These are phyloP conservation scores for Gnaphalium uliginosum DNA, from an alignment of 129 eudicot species.

Conservation along the genomic window DNA sequence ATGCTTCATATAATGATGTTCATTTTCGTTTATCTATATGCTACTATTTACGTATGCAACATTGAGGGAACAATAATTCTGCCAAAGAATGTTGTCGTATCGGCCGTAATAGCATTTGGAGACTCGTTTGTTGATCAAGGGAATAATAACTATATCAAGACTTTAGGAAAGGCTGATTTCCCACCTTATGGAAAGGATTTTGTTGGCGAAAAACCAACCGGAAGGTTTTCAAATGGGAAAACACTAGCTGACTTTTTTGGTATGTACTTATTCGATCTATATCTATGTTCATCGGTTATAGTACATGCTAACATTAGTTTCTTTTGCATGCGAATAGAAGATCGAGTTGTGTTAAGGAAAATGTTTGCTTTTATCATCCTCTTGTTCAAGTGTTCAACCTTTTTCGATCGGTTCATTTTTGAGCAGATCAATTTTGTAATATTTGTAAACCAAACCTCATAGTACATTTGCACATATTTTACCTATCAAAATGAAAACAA, in stretches of 20 bases:
- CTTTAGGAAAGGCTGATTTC: conserved; percentile 47
- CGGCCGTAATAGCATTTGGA: conserved; percentile 53
- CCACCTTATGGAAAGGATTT: conserved; percentile 68
- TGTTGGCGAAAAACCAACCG: conserved; percentile 50
- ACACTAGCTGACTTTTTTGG: conserved; percentile 51
- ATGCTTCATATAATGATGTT: too few species aligned
- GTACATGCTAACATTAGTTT: too few species aligned
- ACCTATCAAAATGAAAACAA: too few species aligned
- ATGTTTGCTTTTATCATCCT: too few species aligned
- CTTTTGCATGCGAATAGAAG: too few species aligned
- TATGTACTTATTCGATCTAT: not conserved
- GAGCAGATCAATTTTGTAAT: too few species aligned
- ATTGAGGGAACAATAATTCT: not conserved
- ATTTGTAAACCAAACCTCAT: too few species aligned
- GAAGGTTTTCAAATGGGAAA: conserved; percentile 63
- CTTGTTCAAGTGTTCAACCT: too few species aligned
- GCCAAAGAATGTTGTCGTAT: conserved; percentile 34
- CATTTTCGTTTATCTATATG: not conserved
- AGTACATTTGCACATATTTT: too few species aligned
- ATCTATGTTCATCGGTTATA: not conserved
- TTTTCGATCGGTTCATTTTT: too few species aligned
- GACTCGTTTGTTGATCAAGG: conserved; percentile 66
- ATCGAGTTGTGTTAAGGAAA: too few species aligned
- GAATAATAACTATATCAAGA: conserved; percentile 44
- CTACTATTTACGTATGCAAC: not conserved